Evolutionary conservation across 179 eudicot species (phyloP).

Genomic region (Pouteria campechiana): DNA sequence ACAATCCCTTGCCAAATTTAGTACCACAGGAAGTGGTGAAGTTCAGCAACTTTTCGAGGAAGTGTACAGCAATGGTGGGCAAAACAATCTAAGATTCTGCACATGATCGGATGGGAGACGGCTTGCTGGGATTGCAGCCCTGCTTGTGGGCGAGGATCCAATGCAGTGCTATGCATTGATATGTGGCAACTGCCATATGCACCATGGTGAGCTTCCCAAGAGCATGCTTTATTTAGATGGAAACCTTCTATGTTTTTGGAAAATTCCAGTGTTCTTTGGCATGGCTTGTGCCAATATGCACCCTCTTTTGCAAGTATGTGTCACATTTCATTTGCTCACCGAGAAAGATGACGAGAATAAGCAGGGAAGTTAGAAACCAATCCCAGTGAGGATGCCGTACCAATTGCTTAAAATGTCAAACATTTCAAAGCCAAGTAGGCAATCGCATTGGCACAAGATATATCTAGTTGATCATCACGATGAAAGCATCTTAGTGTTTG

Average conservation of each 20-base stretch:
- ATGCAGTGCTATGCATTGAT: slow-evolving; percentile 87
- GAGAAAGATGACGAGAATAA: neutral
- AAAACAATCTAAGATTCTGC: slow-evolving; percentile 22
- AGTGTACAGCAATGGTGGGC: slow-evolving; percentile 18
- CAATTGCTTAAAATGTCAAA: neutral
- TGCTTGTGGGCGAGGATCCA: slow-evolving; percentile 98
- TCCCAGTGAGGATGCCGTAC: neutral
- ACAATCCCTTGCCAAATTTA: slow-evolving; percentile 27
- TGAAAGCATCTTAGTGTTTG: no score
- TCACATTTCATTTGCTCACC: no score
- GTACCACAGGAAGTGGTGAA: slow-evolving; percentile 28
- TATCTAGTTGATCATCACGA: no score
- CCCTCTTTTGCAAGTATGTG: no score
- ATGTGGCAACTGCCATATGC: slow-evolving; percentile 93
- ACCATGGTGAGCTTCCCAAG: slow-evolving; percentile 61
- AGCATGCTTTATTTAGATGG: no score
- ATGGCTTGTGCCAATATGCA: no score
- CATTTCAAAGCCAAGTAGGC: no score
- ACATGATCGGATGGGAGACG: slow-evolving; percentile 59
- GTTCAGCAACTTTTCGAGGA: slow-evolving; percentile 23
- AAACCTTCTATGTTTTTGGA: no score
- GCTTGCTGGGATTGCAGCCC: slow-evolving; percentile 74
- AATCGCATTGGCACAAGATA: no score
- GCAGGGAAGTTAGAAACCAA: neutral
- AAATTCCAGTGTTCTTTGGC: no score